phyloP scores from a whole-genome alignment of 148 eudicot genomes.

The Chenopodium suecicum region DNA sequence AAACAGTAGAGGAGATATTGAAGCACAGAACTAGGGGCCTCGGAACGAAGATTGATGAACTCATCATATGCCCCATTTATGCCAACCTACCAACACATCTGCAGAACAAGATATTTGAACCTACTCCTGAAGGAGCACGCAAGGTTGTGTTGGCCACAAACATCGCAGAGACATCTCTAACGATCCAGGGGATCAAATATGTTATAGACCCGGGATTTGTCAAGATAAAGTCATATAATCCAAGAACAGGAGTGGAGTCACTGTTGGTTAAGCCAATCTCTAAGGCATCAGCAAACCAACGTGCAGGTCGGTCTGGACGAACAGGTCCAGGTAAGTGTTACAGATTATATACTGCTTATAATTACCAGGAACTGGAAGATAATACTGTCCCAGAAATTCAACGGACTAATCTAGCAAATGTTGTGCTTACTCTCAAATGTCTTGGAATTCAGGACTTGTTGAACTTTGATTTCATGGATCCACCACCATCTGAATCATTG shows the following conservation, averaged over 20 bases:
- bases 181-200: slow-evolving; percentile 73
- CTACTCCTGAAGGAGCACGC: slow-evolving; percentile 69
- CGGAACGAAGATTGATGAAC: slow-evolving; percentile 62
- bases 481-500: slow-evolving; percentile 72
- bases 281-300: slow-evolving; percentile 71
- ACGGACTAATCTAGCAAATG: slow-evolving; percentile 66
- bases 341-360: slow-evolving; percentile 60
- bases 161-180: slow-evolving; percentile 82
- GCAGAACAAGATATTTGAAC: slow-evolving; percentile 72
- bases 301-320: slow-evolving; percentile 82
- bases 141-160: slow-evolving; percentile 83
- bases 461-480: slow-evolving; percentile 81
- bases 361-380: slow-evolving; percentile 58
- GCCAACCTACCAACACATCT: slow-evolving; percentile 72
- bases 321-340: slow-evolving; percentile 86
- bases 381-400: slow-evolving; percentile 73
- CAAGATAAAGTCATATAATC: slow-evolving; percentile 71
- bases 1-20: slow-evolving; percentile 63
- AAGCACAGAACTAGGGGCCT: slow-evolving; percentile 58
- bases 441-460: slow-evolving; percentile 69
- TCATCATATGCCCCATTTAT: slow-evolving; percentile 72
- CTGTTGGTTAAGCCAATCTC: slow-evolving; percentile 61
- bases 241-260: slow-evolving; percentile 72
- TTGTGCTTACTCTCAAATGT: slow-evolving; percentile 69
- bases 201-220: slow-evolving; percentile 76